Evolutionary conservation across 78 protist species (phyloP).

Genomic region (Dictyostelium purpureum): DNA sequence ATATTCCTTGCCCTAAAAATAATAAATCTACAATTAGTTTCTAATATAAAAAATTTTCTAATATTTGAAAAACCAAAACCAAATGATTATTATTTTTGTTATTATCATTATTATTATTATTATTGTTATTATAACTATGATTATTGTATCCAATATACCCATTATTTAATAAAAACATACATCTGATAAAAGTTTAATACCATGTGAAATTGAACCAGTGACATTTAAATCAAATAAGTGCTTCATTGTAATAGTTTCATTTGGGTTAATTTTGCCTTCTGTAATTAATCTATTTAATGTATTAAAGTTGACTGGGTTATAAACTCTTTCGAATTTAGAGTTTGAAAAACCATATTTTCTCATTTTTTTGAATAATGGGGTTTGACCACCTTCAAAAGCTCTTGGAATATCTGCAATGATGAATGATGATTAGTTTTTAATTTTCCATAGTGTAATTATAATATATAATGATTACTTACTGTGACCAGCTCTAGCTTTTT

Average conservation of each 20-base stretch:
- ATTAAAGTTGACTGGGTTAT: conserved; percentile 43
- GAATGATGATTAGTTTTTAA: neutral
- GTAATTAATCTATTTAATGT: conserved; percentile 40
- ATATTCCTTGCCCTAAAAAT: conserved; percentile 19
- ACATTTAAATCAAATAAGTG: conserved; percentile 32
- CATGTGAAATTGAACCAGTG: conserved; percentile 45
- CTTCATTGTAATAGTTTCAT: conserved; percentile 76
- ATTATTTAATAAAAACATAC: conserved; percentile 10
- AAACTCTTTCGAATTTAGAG: conserved; percentile 22
- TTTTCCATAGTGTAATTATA: neutral
- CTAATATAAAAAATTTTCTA: too few relatives aligned
- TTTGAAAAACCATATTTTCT: conserved; percentile 86
- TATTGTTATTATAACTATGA: neutral
- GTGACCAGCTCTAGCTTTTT: conserved; percentile 84
- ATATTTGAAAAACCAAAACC: neutral
- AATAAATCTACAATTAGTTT: neutral
- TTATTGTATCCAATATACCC: neutral
- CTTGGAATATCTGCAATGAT: conserved; percentile 50
- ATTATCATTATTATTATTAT: neutral
- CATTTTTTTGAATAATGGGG: conserved; percentile 81
- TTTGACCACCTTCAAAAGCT: conserved; percentile 92
- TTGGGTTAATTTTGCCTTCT: conserved; percentile 33
- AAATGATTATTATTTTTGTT: neutral
- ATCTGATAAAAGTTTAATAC: conserved; percentile 71
- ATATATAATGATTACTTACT: conserved; percentile 32